Base-by-base conservation (phyloP, 2,329 filamentous ascomycete species). In the Magnaporthiopsis rhizophila region DNA sequence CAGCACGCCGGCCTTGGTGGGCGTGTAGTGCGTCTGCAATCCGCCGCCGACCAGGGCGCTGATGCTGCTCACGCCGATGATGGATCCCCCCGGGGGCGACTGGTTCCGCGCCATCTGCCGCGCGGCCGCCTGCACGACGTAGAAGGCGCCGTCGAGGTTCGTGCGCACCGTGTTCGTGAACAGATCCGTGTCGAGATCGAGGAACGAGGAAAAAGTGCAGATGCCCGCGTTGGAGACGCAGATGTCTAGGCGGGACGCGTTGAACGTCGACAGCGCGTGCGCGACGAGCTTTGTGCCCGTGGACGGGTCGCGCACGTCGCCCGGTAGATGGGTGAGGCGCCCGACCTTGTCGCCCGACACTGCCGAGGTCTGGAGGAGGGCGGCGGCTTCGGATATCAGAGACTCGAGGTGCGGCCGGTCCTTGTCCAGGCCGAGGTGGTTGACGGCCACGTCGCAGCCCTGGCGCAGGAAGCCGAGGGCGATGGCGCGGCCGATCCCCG, bases 141-240 rank as follows among this genome's bases (percentile, higher is more conserved):
- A 93, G 79, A 96, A 96, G n/a, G 92, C 90, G 59, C 92, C 92
- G 69, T 89, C 87, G 68, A 97, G 86, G 77, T 97, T 97, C 62
- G 90, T 94, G 53, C 84, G 80, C 57, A 96, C 80, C 3, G 92
- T 96, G 64, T 81, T 80, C 66, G 84, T 78, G 71, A 92, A 89
- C 64, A 96, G 86, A 65, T 88, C 83, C 1, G 86, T 83, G 12
- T 86, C 81, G 58, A 96, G 83, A 26, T 89, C 86, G 30, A 97
- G 77, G 72, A 97, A 96, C 69, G 96, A 90, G 65, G 89, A 88
- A 76, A 97, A 97, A 68, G 90, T 84, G 80, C 92, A 97, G 65
- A 97, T 84, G 8, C 92, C 92, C 4, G 92, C 92, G 78, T 97
- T 97, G 74, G 87, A 91, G 34, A 97, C 89, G 75, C 94, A 94